phyloP scores from a whole-genome alignment of 129 eudicot species.

The Solidago caesia region DNA sequence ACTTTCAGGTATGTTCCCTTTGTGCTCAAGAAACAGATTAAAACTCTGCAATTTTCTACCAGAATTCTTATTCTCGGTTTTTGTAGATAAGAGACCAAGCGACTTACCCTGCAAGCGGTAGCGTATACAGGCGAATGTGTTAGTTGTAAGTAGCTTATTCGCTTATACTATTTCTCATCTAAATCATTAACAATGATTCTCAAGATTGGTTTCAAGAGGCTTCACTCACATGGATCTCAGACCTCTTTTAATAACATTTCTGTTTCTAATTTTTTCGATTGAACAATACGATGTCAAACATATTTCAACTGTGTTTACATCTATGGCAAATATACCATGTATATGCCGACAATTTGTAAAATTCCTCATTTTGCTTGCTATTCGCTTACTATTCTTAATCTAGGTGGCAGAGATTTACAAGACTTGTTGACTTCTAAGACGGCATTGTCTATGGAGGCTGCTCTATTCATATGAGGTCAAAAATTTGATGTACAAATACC shows the following conservation, averaged over 20 bases:
- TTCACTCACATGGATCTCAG: background rate
- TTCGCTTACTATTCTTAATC: background rate
- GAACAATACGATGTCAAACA: background rate
- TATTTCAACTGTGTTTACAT: background rate
- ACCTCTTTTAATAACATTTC: background rate
- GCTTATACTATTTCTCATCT: conserved; percentile 1
- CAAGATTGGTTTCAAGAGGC: background rate
- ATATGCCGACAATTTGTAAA: background rate
- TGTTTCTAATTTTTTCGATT: background rate
- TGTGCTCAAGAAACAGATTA: background rate
- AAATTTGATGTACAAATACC: background rate
- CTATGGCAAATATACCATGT: background rate
- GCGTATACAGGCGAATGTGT: conserved; percentile 26
- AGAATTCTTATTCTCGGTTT: background rate
- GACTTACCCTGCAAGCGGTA: conserved; percentile 43
- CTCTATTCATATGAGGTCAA: background rate
- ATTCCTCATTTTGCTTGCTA: background rate
- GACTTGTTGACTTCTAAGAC: conserved; percentile 17
- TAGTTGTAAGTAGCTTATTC: conserved; percentile 38
- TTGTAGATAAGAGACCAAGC: conserved; percentile 46
- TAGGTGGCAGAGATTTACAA: conserved; percentile 3
- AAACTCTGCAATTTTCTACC: background rate
- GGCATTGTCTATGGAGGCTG: background rate
- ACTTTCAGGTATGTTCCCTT: conserved; percentile 41
- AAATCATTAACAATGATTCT: background rate